Percentiles rank a stretch among this genome's conserved stretches.
Evolutionary conservation across 2,329 filamentous ascomycete genomes (phyloP).

Genomic region (Graphilbum sp.): DNA sequence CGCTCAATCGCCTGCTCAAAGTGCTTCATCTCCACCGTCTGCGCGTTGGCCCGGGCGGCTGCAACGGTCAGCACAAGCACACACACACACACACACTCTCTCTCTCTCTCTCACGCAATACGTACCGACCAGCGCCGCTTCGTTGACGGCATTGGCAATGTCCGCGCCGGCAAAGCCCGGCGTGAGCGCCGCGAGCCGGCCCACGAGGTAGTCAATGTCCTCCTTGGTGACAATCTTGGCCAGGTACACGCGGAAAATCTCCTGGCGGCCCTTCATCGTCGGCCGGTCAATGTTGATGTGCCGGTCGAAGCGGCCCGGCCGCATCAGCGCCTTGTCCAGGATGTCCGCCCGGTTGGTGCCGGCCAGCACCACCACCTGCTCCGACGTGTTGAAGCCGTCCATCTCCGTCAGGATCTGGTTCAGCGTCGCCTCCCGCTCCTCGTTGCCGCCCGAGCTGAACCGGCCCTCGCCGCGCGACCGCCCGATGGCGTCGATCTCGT

Average conservation of each 20-base stretch:
- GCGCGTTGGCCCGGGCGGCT: conserved; percentile 74
- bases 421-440: conserved; percentile 89
- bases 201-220: conserved; percentile 73
- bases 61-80: too few relatives aligned
- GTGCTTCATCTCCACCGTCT: conserved; percentile 70
- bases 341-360: conserved; percentile 94
- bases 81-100: too few relatives aligned
- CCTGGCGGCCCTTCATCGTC: conserved; percentile 90
- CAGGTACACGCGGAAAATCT: conserved; percentile 91
- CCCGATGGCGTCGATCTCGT: conserved; percentile 97
- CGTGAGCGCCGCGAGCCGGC: conserved; percentile 78
- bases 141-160: conserved; percentile 96
- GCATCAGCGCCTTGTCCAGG: conserved; percentile 88
- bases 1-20: conserved; percentile 97
- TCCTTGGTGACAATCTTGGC: conserved; percentile 89
- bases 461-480: conserved; percentile 65
- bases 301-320: conserved; percentile 89
- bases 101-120: too few relatives aligned
- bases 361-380: conserved; percentile 91
- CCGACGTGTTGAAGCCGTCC: conserved; percentile 95
- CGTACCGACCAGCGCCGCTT: conserved; percentile 88
- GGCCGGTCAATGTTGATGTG: conserved; percentile 91
- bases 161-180: conserved; percentile 95
- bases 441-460: conserved; percentile 72
- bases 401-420: conserved; percentile 99